Percentiles rank a stretch among this genome's conserved stretches.
These are phyloP conservation scores for Rhodotorula babjevae DNA, from an alignment of 768 basidiomycete species.

Conservation along the genomic window DNA sequence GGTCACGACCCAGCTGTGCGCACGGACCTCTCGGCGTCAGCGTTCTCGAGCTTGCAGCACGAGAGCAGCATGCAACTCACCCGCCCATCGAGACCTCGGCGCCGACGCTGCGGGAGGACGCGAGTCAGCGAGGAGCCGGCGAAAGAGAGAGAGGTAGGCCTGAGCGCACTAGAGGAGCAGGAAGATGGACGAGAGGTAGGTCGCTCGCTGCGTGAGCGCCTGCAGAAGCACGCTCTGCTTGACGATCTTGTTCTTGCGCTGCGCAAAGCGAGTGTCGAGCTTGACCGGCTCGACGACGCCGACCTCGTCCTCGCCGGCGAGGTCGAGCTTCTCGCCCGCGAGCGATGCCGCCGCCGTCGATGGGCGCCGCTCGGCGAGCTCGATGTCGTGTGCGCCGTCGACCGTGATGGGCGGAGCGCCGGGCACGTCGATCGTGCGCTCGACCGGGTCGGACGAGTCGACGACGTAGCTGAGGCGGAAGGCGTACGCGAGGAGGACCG, in stretches of 20 bases:
- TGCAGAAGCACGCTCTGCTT: neutral
- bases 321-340: neutral
- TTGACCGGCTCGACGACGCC: neutral
- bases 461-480: slow-evolving; percentile 26
- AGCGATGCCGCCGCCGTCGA: neutral
- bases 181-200: slow-evolving; percentile 11
- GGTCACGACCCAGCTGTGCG: slow-evolving; percentile 21
- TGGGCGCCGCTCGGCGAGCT: slow-evolving; percentile 1
- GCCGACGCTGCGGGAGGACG: slow-evolving; percentile 6
- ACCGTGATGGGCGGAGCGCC: neutral
- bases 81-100: slow-evolving; percentile 34
- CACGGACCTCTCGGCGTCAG: neutral
- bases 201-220: slow-evolving; percentile 4
- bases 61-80: neutral
- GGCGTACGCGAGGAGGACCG: slow-evolving; percentile 11
- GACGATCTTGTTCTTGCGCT: neutral
- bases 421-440: neutral
- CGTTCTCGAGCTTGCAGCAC: fast-evolving
- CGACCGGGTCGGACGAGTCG: slow-evolving; percentile 2
- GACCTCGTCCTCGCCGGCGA: neutral
- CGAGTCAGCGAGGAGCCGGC: too few relatives aligned
- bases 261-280: neutral
- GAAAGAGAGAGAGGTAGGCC: neutral
- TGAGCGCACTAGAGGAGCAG: slow-evolving; percentile 19
- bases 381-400: neutral